phyloP scores from a whole-genome alignment of 164 flowering plant genomes.

The Tinospora cordifolia region DNA sequence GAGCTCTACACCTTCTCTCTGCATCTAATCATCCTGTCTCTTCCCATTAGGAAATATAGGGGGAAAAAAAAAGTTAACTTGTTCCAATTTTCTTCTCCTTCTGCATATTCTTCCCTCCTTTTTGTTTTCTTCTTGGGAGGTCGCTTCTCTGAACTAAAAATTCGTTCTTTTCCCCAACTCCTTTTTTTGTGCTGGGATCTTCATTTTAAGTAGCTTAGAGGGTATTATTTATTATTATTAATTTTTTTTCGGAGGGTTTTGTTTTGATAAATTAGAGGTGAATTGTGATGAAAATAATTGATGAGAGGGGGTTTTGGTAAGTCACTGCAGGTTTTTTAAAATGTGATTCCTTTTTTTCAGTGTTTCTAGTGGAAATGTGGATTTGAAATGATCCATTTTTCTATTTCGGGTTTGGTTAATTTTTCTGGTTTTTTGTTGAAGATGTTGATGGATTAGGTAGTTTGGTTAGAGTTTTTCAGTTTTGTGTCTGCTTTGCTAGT shows the following conservation, averaged over 20 bases:
- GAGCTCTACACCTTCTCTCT: constrained; percentile 1
- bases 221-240: background rate
- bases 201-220: no score
- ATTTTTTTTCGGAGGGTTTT: background rate
- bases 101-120: background rate
- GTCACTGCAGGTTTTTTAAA: constrained; percentile 1
- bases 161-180: background rate
- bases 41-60: background rate
- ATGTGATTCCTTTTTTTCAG: background rate
- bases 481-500: no score
- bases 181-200: no score
- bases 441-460: constrained; percentile 8
- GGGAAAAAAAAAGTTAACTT: no score
- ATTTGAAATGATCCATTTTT: background rate
- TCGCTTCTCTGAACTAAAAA: background rate
- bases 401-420: background rate
- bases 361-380: background rate
- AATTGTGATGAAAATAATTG: no score
- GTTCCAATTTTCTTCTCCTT: background rate
- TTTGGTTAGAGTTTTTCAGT: background rate
- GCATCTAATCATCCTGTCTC: constrained; percentile 10
- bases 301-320: background rate
- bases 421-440: background rate
- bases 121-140: background rate
- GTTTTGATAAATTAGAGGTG: background rate